Conservation (phyloP, 768 basidiomycete genomes). For the Tricholoma saponaceum region DNA sequence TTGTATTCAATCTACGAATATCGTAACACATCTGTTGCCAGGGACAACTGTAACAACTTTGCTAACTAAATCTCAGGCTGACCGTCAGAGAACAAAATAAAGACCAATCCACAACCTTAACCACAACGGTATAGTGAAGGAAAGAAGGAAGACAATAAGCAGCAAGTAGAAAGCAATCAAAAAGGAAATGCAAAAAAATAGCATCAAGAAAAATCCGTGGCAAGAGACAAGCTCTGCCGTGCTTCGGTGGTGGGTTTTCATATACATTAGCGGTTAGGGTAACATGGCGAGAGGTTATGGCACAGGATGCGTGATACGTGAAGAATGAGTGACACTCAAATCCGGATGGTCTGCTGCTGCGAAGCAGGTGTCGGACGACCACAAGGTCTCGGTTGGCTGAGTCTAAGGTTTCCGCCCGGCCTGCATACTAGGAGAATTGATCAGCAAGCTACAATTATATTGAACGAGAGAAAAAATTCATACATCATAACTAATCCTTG, state of each 20-base stretch:
- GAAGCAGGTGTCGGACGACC: constrained; percentile 43
- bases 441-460: not conserved
- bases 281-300: not conserved
- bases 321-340: constrained; percentile 18
- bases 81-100: no score
- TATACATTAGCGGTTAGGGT: not conserved
- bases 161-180: no score
- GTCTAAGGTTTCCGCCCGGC: constrained; percentile 41
- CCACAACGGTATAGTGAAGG: no score
- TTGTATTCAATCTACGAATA: no score
- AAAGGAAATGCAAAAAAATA: no score
- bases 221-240: no score
- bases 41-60: no score
- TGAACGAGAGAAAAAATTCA: constrained; percentile 24
- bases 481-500: constrained; percentile 51
- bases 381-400: constrained; percentile 48
- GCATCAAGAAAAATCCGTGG: not conserved
- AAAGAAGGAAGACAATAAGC: no score
- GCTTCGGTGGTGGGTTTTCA: not conserved
- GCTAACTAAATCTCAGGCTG: no score
- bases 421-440: constrained; percentile 21
- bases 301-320: not conserved
- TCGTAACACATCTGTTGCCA: no score
- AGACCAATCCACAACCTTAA: no score
- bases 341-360: constrained; percentile 31